Conservation (phyloP, 345 rosid species). For the Bruguiera parviflora region DNA sequence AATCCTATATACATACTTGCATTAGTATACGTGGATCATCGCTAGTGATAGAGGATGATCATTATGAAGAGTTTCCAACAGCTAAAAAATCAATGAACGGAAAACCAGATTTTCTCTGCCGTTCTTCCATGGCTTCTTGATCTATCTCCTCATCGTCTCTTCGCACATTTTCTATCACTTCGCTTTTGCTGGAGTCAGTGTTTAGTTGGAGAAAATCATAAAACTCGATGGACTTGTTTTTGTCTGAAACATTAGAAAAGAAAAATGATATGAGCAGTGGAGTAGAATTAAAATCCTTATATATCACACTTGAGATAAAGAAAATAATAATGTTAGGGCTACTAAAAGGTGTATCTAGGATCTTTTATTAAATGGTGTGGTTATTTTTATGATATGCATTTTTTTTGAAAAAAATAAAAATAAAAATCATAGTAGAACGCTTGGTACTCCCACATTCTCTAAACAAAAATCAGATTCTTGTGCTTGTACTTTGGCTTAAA, state of each 20-base stretch:
- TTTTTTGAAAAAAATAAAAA: too few species aligned
- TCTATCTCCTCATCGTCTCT: conserved; percentile 52
- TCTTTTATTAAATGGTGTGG: too few species aligned
- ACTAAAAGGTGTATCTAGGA: too few species aligned
- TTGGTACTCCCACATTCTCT: too few species aligned
- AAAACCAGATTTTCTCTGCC: conserved; percentile 22
- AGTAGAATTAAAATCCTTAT: neutral
- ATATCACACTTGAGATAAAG: too few species aligned
- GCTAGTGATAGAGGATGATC: too few species aligned
- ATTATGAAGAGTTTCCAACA: conserved; percentile 26
- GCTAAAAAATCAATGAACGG: conserved; percentile 63
- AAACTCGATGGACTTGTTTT: conserved; percentile 42
- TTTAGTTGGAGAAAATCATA: conserved; percentile 71
- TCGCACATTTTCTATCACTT: conserved; percentile 39
- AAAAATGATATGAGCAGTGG: neutral
- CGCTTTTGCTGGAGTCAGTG: conserved; percentile 55
- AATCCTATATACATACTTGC: neutral
- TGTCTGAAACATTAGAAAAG: conserved; percentile 24
- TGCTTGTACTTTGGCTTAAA: too few species aligned
- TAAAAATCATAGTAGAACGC: too few species aligned
- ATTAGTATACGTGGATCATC: too few species aligned
- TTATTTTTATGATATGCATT: too few species aligned
- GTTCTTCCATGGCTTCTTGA: conserved; percentile 30
- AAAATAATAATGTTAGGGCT: neutral
- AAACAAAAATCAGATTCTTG: too few species aligned